Conservation (phyloP, 192 early-diverging fungal species). For the Coemansia sp. region DNA sequence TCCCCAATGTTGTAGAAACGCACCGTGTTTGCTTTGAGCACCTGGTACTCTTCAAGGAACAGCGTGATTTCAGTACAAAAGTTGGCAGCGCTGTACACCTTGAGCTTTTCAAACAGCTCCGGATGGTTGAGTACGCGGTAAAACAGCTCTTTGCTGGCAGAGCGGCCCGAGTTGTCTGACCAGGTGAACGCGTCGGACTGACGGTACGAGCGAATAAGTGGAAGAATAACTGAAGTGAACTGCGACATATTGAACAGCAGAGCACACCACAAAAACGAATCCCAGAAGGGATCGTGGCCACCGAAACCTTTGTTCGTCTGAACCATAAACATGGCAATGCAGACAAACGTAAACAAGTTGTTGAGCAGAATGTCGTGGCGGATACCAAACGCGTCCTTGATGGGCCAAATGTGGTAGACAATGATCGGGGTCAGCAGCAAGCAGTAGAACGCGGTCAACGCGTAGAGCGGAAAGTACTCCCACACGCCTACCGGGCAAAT, state of each 20-base stretch:
- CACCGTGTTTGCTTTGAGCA: slow-evolving; percentile 54
- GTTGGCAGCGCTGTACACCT: slow-evolving; percentile 51
- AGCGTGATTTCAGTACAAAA: slow-evolving; percentile 53
- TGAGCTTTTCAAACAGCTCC: slow-evolving; percentile 49
- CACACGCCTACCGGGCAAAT: slow-evolving; percentile 49
- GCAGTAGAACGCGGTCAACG: slow-evolving; percentile 44
- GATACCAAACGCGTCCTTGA: slow-evolving; percentile 51
- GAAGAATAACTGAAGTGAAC: slow-evolving; percentile 48
- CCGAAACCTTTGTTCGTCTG: slow-evolving; percentile 48
- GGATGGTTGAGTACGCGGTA: slow-evolving; percentile 53
- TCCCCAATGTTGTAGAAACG: slow-evolving; percentile 56
- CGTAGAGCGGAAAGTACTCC: slow-evolving; percentile 55
- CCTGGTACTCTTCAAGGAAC: slow-evolving; percentile 56
- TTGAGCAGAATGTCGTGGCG: slow-evolving; percentile 53
- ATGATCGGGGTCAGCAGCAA: slow-evolving; percentile 47
- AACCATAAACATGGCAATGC: slow-evolving; percentile 53
- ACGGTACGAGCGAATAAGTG: slow-evolving; percentile 47
- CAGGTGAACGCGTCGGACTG: slow-evolving; percentile 47
- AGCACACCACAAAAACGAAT: slow-evolving; percentile 50
- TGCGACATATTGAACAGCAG: slow-evolving; percentile 54
- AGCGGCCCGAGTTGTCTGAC: slow-evolving; percentile 36
- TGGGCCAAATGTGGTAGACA: slow-evolving; percentile 52
- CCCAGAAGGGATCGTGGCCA: slow-evolving; percentile 49
- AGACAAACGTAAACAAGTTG: slow-evolving; percentile 51
- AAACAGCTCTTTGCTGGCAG: slow-evolving; percentile 47